Evolutionary conservation across 352 stramenopile genomes (phyloP).

Genomic region (Phytophthora palmivora): DNA sequence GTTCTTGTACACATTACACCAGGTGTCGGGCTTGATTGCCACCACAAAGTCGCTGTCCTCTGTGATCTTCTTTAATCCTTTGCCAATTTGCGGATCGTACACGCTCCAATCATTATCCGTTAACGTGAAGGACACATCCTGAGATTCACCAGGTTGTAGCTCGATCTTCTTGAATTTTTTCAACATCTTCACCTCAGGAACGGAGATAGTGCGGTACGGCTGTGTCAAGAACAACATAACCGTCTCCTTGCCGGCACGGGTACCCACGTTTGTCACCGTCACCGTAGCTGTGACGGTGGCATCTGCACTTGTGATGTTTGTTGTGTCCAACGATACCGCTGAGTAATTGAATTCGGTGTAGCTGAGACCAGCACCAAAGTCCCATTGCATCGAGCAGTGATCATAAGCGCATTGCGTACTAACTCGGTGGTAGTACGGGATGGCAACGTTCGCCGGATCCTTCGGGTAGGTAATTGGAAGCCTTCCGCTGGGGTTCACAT

Average conservation of each 20-base stretch:
- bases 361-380: conserved; percentile 67
- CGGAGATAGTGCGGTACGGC: conserved; percentile 57
- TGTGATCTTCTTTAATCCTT: conserved; percentile 57
- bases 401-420: conserved; percentile 53
- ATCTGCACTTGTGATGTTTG: conserved; percentile 38
- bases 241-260: conserved; percentile 63
- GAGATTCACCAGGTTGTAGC: conserved; percentile 44
- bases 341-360: conserved; percentile 74
- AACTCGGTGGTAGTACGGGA: conserved; percentile 75
- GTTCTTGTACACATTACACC: conserved; percentile 70
- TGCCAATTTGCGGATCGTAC: conserved; percentile 66
- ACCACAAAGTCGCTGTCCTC: conserved; percentile 72
- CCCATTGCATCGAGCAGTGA: conserved; percentile 62
- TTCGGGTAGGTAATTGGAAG: conserved; percentile 87
- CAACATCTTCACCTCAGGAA: conserved; percentile 82
- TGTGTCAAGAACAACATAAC: conserved; percentile 81
- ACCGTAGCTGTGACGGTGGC: conserved; percentile 37
- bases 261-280: conserved; percentile 75
- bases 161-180: conserved; percentile 84
- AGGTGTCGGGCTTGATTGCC: conserved; percentile 66
- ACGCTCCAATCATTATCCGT: conserved; percentile 59
- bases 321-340: conserved; percentile 45
- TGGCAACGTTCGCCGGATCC: conserved; percentile 59
- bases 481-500: conserved; percentile 78
- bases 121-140: conserved; percentile 47